phyloP scores from a whole-genome alignment of 805 yeast genomes.

The Teunomyces aglyptinius region DNA sequence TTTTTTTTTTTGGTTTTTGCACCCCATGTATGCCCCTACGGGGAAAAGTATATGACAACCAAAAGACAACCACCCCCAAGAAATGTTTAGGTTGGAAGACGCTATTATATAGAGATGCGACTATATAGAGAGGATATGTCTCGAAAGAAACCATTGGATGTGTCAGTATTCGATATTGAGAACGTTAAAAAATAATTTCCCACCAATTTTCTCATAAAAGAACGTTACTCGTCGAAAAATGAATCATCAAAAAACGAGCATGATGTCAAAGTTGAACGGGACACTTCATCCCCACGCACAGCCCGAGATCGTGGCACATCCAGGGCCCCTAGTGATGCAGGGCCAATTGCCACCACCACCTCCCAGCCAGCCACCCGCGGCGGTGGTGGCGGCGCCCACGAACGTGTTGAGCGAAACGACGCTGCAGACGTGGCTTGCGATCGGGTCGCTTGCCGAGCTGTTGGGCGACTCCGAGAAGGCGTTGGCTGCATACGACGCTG shows the following conservation, averaged over 20 bases:
- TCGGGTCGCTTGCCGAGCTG: conserved; percentile 86
- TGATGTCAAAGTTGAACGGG: conserved; percentile 3
- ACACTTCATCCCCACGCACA: conserved; percentile 5
- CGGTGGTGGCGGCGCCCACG: conserved; percentile 9
- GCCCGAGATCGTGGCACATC: conserved; percentile 3
- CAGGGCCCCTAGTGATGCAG: conserved; percentile 3
- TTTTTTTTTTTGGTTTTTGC: neutral
- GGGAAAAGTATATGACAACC: too few species aligned
- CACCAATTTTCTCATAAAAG: neutral
- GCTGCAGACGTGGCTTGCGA: conserved; percentile 83
- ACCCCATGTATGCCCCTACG: neutral
- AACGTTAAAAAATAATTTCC: neutral
- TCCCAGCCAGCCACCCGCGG: neutral
- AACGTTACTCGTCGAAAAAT: conserved; percentile 2
- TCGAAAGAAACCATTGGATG: too few species aligned
- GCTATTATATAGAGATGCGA: too few species aligned
- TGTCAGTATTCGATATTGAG: too few species aligned
- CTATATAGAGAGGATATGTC: too few species aligned
- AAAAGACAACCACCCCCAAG: too few species aligned
- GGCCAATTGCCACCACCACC: conserved; percentile 2
- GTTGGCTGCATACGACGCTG: conserved; percentile 81
- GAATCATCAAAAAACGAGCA: neutral
- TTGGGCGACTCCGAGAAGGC: conserved; percentile 89
- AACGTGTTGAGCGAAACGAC: conserved; percentile 48
- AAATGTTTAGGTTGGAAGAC: too few species aligned